Evolutionary conservation across 164 flowering plant genomes (phyloP), one percentile per base, ranked within the genome.

Genomic region (Sextonia rubra): DNA sequence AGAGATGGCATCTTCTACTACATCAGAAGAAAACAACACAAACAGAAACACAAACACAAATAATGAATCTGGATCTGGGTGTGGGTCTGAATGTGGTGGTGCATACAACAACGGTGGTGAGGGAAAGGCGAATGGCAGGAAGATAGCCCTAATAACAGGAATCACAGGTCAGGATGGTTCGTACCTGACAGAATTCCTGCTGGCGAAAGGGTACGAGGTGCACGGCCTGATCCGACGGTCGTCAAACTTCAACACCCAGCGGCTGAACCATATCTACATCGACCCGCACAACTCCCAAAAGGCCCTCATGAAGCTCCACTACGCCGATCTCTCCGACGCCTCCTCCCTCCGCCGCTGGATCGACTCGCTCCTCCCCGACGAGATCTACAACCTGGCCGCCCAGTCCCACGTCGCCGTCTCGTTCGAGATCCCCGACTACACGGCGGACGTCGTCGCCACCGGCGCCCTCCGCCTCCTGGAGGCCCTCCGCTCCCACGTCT

Each of bases 161-260:
- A 94, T 94, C 44, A 94, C 98, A 17, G 98, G 98, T 22, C 98
- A 94, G 74, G 98, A 94, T 68, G 97, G 98, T 0, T 94, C 98
- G 3, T 94, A 94, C 86, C 87, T 94, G 3, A 91, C 98, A 23
- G 98, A 94, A 73, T 89, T 94, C 80, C 93, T 94, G 63, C 83
- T 93, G 71, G 58, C 72, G 66, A 91, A 93, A 49, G 90, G 89
- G 64, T 93, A 93, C 77, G 87, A 87, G 44, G 97, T 92, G 14
- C 98, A 94, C 73, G 98, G 98, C 75, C 83, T 94, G 66, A 94
- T 94, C 80, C 90, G 98, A 1, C 87, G 98, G 0, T 92, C 95
- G 24, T 94, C 97, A 69, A 94, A 94, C 69, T 94, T 90, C 94
- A 94, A 94, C 79, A 94, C 98, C 17, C 98, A 92, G 69, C 93